Conservation (phyloP, 2,329 filamentous ascomycete species). For the Microsporum ferrugineum region DNA sequence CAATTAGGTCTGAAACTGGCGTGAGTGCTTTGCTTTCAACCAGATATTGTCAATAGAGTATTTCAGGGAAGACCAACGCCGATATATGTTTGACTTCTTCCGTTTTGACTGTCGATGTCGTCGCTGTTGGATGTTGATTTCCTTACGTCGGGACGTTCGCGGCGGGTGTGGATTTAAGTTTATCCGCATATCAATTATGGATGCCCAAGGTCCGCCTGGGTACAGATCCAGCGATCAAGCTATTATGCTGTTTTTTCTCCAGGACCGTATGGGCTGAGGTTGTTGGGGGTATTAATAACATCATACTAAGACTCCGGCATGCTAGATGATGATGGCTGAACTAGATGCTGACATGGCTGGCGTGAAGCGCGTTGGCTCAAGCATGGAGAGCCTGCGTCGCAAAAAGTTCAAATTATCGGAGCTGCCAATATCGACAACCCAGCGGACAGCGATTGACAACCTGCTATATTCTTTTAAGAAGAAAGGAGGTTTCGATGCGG, state of each 20-base stretch:
- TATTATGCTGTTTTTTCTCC: not conserved
- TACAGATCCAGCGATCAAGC: not conserved
- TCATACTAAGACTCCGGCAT: not conserved
- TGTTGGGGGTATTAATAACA: not conserved
- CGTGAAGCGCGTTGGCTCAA: constrained; percentile 20
- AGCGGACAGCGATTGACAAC: constrained; percentile 49
- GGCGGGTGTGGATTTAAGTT: not conserved
- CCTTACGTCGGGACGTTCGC: not conserved
- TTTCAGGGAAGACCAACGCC: not conserved
- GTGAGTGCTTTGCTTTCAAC: not conserved
- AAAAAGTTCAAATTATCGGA: constrained; percentile 50
- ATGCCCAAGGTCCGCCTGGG: too few species aligned
- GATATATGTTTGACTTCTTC: not conserved
- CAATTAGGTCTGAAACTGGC: not conserved
- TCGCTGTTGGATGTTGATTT: constrained; percentile 1
- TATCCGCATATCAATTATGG: not conserved
- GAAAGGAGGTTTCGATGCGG: constrained; percentile 52
- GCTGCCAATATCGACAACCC: constrained; percentile 47
- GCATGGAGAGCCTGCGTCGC: constrained; percentile 24
- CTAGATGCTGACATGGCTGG: constrained; percentile 20
- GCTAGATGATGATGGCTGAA: constrained; percentile 21
- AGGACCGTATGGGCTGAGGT: not conserved
- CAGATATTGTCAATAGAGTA: not conserved
- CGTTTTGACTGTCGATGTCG: not conserved
- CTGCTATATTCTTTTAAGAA: constrained; percentile 55